phyloP scores from a whole-genome alignment of 371 early-diverging fungal species.

The Cokeromyces recurvatus region DNA sequence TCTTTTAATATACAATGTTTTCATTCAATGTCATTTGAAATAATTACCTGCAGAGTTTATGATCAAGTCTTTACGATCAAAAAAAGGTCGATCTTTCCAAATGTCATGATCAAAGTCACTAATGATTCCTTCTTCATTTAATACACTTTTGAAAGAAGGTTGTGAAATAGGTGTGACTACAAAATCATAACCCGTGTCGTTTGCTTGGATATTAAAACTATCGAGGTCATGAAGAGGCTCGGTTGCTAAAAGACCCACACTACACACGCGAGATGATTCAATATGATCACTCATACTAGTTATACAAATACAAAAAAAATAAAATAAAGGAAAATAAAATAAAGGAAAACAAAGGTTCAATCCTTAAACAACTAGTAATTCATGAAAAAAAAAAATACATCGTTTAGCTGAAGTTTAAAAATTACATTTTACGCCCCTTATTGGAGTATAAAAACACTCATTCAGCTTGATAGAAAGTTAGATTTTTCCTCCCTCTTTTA shows the following conservation, averaged over 20 bases:
- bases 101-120: conserved; percentile 7
- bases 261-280: conserved; percentile 21
- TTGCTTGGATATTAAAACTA: conserved; percentile 38
- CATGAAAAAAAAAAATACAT: too few relatives aligned
- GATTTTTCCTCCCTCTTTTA: too few relatives aligned
- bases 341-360: too few relatives aligned
- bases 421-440: too few relatives aligned
- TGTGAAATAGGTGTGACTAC: conserved; percentile 55
- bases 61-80: conserved; percentile 40
- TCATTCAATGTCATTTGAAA: not conserved
- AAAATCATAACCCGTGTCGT: conserved; percentile 55
- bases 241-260: conserved; percentile 30
- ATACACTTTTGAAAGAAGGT: conserved; percentile 46
- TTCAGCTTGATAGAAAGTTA: too few relatives aligned
- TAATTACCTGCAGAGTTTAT: conserved; percentile 41
- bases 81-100: conserved; percentile 41
- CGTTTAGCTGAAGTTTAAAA: too few relatives aligned
- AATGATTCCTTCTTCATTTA: conserved; percentile 24
- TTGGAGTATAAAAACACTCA: too few relatives aligned
- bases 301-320: not conserved
- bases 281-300: conserved; percentile 6
- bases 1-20: too few relatives aligned
- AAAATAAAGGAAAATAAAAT: too few relatives aligned
- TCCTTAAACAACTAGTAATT: too few relatives aligned
- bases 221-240: conserved; percentile 34